Evolutionary conservation across 2,329 filamentous ascomycete species (phyloP).

Genomic region (Exophiala spinifera): DNA sequence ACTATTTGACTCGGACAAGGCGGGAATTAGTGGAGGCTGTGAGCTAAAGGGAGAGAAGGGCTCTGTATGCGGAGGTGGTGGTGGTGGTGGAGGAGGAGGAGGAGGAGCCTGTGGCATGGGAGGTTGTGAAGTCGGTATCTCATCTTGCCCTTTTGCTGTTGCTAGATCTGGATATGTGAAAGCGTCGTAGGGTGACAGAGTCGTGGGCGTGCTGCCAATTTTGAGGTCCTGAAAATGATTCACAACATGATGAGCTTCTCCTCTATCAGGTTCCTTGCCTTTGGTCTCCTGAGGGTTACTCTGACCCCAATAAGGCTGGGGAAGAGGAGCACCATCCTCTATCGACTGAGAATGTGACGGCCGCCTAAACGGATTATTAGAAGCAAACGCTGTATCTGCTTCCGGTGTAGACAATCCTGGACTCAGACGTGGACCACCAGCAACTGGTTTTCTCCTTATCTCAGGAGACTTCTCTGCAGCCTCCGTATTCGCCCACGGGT

Average conservation of each 20-base stretch:
- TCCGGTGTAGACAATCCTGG: too few species aligned
- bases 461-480: constrained; percentile 14
- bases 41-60: constrained; percentile 19
- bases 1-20: constrained; percentile 12
- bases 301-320: constrained; percentile 8
- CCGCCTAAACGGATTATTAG: constrained; percentile 30
- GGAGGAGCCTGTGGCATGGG: constrained; percentile 23
- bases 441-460: constrained; percentile 26
- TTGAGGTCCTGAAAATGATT: constrained; percentile 7
- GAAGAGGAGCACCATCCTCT: background rate
- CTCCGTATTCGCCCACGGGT: constrained; percentile 19
- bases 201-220: background rate
- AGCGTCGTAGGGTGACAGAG: constrained; percentile 7
- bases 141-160: constrained; percentile 4
- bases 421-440: background rate
- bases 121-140: constrained; percentile 5
- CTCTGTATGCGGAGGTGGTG: constrained; percentile 16
- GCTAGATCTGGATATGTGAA: background rate
- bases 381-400: constrained; percentile 15
- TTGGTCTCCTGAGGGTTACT: constrained; percentile 1
- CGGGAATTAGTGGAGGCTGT: constrained; percentile 21
- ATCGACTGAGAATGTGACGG: constrained; percentile 7
- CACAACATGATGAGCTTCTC: background rate
- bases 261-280: constrained; percentile 18
- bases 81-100: too few species aligned